These are phyloP conservation scores for Arthrobotrys pseudoclavata DNA, from an alignment of 2,329 filamentous ascomycete genomes.

Conservation along the genomic window DNA sequence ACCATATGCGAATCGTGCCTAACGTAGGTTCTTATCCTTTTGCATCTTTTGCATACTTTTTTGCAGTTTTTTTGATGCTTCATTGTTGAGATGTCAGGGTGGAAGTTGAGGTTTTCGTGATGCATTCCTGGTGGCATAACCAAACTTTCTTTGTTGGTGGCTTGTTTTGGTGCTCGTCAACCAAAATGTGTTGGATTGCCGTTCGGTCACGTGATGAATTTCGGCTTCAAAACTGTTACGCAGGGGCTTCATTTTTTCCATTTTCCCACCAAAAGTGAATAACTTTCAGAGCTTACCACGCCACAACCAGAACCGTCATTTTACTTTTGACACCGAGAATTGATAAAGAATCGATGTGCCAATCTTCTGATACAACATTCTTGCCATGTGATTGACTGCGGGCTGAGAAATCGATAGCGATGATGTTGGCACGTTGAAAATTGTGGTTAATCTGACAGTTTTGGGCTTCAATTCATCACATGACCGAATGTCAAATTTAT, in stretches of 20 bases:
- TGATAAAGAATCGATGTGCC: background rate
- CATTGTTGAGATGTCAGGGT: too few species aligned
- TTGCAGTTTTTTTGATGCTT: too few species aligned
- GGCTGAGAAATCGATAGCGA: background rate
- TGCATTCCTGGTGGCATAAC: too few species aligned
- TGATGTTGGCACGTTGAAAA: background rate
- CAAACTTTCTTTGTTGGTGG: too few species aligned
- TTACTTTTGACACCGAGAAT: background rate
- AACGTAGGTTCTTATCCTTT: too few species aligned
- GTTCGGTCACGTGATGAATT: background rate
- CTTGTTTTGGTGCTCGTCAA: too few species aligned
- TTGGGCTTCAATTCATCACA: background rate
- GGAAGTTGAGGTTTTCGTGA: too few species aligned
- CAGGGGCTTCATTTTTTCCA: background rate
- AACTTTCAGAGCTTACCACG: background rate
- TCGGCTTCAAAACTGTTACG: background rate
- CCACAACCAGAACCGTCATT: background rate
- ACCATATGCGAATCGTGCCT: background rate
- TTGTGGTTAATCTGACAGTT: background rate
- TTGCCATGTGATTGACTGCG: background rate
- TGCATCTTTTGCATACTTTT: too few species aligned
- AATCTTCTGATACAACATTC: background rate
- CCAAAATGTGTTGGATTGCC: background rate
- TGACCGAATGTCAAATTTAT: background rate
- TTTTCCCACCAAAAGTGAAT: background rate